Evolutionary conservation across 345 rosid genomes (phyloP), one percentile per base, ranked within the genome.

Genomic region (Sonneratia caseolaris): DNA sequence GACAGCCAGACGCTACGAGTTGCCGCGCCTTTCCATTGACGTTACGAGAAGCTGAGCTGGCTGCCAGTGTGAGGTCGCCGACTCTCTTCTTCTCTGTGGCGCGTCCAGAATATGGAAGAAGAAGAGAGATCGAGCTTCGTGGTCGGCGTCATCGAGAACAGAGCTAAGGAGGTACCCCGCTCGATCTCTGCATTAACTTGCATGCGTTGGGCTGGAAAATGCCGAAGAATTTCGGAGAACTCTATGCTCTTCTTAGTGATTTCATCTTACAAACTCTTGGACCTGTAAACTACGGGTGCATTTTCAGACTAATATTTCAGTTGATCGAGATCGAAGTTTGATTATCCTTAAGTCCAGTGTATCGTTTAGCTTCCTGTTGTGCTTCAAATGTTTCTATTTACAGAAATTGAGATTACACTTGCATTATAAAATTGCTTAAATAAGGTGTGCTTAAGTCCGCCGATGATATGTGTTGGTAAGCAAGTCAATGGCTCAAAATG

Each of bases 41-140:
- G 7, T 38, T 24, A 3, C 22, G 22, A 40, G 48, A 37, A 36
- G 47, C 43, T 37, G 45, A 66, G 69, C 24, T 36, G n/a, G 13
- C 48, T 21, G 14, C 11, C 32, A 11, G 64, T n/a, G 32, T 57
- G 24, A 9, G 14, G 48, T 38, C 6, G 22, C 45, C 48, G 24
- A 3, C 48, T 21, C 48, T 61, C 36, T 24, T 53, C 22, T 14
- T 57, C 40, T 37, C 69, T 15, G 48, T 15, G n/a, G 24, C 27
- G 10, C 12, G n/a, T 67, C 48, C 69, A 13, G 59, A 61, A 81
- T 68, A 88, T 89, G 98, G 97, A 90, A 77, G 98, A 90, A 82
- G 98, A 88, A 22, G 97, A 88, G 77, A 80, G 86, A 77, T 90
- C 98, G 71, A 91, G 91, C 86, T 85, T 91, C 78, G 89, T 88